These are phyloP conservation scores for Hypoxylon sp. DNA, from an alignment of 2,329 filamentous ascomycete genomes.

Conservation along the genomic window DNA sequence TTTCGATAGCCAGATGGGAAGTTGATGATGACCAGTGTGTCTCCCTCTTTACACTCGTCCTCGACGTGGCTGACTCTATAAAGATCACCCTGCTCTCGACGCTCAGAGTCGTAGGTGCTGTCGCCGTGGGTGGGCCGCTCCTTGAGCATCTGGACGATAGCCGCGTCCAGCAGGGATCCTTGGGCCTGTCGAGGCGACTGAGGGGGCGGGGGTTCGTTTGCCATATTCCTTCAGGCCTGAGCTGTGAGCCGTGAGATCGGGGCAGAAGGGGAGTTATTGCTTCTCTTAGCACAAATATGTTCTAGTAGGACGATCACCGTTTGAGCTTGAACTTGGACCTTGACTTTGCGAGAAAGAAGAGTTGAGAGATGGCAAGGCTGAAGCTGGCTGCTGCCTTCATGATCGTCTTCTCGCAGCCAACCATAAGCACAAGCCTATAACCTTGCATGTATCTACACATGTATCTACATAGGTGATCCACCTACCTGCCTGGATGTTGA, in stretches of 20 bases:
- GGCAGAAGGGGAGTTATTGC: background rate
- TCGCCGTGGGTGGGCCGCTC: conserved; percentile 12
- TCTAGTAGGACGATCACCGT: too few species aligned
- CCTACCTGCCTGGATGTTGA: background rate
- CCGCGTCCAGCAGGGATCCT: conserved; percentile 17
- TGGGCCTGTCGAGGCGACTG: background rate
- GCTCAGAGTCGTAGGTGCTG: conserved; percentile 1
- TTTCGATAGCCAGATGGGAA: conserved; percentile 34
- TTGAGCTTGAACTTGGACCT: too few species aligned
- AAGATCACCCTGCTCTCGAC: conserved; percentile 21
- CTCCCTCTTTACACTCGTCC: conserved; percentile 42
- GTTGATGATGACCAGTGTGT: conserved; percentile 56
- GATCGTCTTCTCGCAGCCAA: background rate
- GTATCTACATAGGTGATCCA: background rate
- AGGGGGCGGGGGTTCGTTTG: background rate
- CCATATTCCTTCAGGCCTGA: background rate
- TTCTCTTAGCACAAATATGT: too few species aligned
- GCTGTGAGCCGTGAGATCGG: background rate
- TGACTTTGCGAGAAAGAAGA: background rate
- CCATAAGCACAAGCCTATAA: background rate
- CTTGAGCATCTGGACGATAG: conserved; percentile 19
- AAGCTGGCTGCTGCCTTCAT: background rate
- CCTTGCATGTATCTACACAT: background rate
- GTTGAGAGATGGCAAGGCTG: background rate
- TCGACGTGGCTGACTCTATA: conserved; percentile 3